A percentile compares a stretch with the other conserved stretches of the same genome.
phyloP scores from a whole-genome alignment of 768 basidiomycete genomes.

The Russula earlei region DNA sequence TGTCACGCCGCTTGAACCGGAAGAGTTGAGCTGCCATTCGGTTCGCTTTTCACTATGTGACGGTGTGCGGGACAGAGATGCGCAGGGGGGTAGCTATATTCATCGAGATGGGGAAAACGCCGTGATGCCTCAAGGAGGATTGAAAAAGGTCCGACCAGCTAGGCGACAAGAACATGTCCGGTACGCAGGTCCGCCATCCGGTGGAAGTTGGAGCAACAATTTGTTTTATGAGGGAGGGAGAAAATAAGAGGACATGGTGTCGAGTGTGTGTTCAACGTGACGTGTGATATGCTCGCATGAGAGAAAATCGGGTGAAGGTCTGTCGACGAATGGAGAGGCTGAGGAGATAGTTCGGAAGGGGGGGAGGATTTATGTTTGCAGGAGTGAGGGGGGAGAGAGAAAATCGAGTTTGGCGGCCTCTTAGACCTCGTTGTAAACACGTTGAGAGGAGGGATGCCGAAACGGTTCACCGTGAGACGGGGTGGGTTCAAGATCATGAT shows the following conservation, averaged over 20 bases:
- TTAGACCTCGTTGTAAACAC: constrained; percentile 14
- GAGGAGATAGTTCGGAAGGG: neutral
- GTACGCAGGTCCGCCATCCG: neutral
- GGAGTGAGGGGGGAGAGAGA: neutral
- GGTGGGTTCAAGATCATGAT: too few species aligned
- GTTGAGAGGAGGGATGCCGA: neutral
- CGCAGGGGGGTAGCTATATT: constrained; percentile 3
- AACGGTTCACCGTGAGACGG: constrained; percentile 8
- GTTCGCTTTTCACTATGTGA: neutral
- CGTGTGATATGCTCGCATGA: neutral
- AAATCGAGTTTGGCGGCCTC: neutral
- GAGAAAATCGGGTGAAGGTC: neutral
- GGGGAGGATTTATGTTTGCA: too few species aligned
- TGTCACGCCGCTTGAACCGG: neutral
- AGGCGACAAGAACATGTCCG: too few species aligned
- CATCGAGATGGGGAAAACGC: neutral
- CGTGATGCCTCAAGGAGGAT: too few species aligned
- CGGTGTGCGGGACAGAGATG: constrained; percentile 1
- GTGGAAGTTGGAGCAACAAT: too few species aligned
- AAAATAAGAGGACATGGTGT: neutral
- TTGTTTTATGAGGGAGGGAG: too few species aligned
- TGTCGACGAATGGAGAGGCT: neutral
- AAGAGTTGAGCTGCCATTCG: neutral
- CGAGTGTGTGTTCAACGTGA: constrained; percentile 4
- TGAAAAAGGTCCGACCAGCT: too few species aligned